Base-by-base conservation (phyloP, 805 yeast genomes). In the Blastobotrys chiropterorum region DNA sequence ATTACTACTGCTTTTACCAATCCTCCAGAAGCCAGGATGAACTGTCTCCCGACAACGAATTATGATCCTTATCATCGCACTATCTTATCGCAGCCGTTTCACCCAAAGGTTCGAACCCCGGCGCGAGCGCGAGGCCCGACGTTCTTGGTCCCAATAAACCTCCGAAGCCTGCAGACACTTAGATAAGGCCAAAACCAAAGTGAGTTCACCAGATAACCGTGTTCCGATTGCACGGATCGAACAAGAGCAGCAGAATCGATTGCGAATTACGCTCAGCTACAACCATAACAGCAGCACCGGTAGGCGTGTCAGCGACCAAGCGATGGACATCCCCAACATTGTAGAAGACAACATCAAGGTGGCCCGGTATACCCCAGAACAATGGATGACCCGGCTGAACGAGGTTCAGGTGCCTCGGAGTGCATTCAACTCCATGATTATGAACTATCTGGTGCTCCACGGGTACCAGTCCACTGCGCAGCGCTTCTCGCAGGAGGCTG, bases 391-490 rank as follows among this genome's bases (percentile, higher is more conserved):
- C 30, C 57, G 60, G 45, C 52, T 62, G 38, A 53, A 57, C 15
- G 60, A 53, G 26, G 57, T 63, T 5, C 43, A 46, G 15, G 56
- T 64, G 15, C 50, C 66, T 13, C 59, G 61, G 46, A 43, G 52
- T 8, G 67, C 58, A 38, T 56, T 80, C 59, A 80, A 77, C 67
- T 71, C 71, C 46, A 64, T 87, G 52, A 75, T 89, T 11, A 73
- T 88, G 64, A 83, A 86, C 69, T 87, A 85, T 66, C 77, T 89
- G 55, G 79, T 89, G 13, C 79, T 81, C 48, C 90, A 87, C 68
- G 95, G 94, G 0, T 84, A 85, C 63, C 82, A 82, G 53, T 76
- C 81, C 13, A 82, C 95, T 0, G 85, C 88, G 1, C 53, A 70
- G 13, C 74, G 75, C 44, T 81, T 86, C 69, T 77, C 88, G 2